These are phyloP conservation scores for Dysphania ambrosioides DNA, from an alignment of 148 eudicot species.

Conservation along the genomic window DNA sequence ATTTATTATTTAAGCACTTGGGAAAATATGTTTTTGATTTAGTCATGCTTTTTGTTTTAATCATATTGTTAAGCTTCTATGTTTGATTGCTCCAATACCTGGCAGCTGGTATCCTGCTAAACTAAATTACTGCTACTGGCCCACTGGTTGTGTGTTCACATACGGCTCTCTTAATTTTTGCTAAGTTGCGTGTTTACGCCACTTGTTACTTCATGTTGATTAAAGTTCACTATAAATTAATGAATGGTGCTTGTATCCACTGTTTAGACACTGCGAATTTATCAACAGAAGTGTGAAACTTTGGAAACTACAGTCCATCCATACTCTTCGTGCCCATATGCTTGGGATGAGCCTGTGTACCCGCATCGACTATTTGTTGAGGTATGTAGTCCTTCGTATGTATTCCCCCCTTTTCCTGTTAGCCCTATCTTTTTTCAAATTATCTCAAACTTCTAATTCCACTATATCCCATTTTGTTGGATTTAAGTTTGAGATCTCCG, in stretches of 20 bases:
- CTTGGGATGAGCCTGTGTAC: slow-evolving; percentile 98
- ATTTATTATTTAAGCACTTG: too few relatives aligned
- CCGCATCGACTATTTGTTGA: slow-evolving; percentile 89
- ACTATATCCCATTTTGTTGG: neutral
- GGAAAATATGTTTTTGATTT: too few relatives aligned
- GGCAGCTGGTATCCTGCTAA: too few relatives aligned
- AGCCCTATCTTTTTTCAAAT: neutral
- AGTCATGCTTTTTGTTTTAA: neutral
- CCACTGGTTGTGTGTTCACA: neutral
- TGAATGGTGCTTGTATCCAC: slow-evolving; percentile 9
- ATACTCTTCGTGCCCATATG: slow-evolving; percentile 80
- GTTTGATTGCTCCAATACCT: neutral
- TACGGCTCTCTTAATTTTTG: neutral
- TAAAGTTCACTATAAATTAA: neutral
- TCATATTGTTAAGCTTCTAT: neutral
- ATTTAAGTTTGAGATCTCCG: neutral
- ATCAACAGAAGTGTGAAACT: slow-evolving; percentile 93
- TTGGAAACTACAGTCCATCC: slow-evolving; percentile 78
- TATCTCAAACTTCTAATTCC: neutral
- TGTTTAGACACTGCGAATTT: slow-evolving; percentile 69
- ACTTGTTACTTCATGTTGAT: neutral
- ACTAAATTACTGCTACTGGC: neutral
- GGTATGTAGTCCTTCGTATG: slow-evolving; percentile 40
- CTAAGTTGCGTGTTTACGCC: neutral
- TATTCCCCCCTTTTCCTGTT: neutral